Evolutionary conservation across 148 eudicot species (phyloP).

Genomic region (Mesembryanthemum crystallinum): DNA sequence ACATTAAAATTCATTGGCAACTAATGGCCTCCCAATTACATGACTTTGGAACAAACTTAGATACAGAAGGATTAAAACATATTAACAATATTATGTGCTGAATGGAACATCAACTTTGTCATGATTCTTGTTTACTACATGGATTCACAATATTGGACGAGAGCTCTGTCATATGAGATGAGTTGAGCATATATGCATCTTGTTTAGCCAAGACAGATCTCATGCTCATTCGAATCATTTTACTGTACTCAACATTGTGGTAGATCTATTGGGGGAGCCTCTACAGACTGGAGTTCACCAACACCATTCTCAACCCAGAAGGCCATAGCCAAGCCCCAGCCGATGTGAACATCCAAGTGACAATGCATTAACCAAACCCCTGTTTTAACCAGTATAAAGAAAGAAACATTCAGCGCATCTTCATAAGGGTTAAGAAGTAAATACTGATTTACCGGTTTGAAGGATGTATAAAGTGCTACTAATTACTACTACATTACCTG

Average conservation of each 20-base stretch:
- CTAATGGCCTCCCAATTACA: constrained; percentile 6
- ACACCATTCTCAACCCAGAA: constrained; percentile 76
- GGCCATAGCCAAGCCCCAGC: constrained; percentile 78
- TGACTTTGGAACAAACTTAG: constrained; percentile 2
- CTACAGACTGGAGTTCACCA: constrained; percentile 50
- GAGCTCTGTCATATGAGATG: neutral
- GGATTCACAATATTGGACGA: neutral
- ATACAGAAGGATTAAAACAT: constrained; percentile 7
- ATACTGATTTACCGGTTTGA: neutral
- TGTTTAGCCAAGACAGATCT: neutral
- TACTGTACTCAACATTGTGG: constrained; percentile 56
- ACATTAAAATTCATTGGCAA: neutral
- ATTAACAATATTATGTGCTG: constrained; percentile 18
- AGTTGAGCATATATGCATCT: neutral
- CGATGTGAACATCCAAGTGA: constrained; percentile 78
- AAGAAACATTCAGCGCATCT: neutral
- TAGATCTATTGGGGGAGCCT: constrained; percentile 77
- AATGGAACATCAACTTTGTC: constrained; percentile 1
- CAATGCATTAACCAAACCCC: constrained; percentile 95
- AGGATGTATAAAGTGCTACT: neutral
- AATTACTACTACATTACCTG: constrained; percentile 49
- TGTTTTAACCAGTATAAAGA: constrained; percentile 24
- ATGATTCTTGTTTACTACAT: constrained; percentile 7
- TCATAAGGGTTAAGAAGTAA: neutral
- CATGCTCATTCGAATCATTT: constrained; percentile 7